Conservation (phyloP, 352 stramenopile genomes). For the Globisporangium spinosum region DNA sequence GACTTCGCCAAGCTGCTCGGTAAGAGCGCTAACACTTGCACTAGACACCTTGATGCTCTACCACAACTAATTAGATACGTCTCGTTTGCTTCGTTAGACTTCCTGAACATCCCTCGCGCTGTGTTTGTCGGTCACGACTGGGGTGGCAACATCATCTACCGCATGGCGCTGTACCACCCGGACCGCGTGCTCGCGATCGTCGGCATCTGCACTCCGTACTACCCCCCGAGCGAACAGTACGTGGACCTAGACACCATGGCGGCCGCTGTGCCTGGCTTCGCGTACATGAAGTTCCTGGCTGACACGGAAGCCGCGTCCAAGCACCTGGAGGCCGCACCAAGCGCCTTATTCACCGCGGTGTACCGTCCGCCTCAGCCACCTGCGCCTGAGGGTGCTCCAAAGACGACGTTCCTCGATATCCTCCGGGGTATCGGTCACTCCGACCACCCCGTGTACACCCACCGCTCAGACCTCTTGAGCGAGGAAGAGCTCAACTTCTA, state of each 20-base stretch:
- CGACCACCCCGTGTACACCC: conserved; percentile 30
- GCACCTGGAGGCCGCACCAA: conserved; percentile 30
- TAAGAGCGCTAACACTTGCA: conserved; percentile 6
- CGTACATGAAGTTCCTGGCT: conserved; percentile 38
- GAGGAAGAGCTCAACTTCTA: conserved; percentile 50
- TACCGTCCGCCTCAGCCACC: conserved; percentile 29
- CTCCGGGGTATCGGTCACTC: conserved; percentile 23
- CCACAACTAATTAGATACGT: background rate
- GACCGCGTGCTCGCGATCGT: conserved; percentile 46
- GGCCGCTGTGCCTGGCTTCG: conserved; percentile 30
- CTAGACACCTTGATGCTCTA: background rate
- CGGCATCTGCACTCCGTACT: conserved; percentile 57
- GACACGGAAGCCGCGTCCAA: conserved; percentile 30
- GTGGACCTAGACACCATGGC: conserved; percentile 31
- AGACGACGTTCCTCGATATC: conserved; percentile 25
- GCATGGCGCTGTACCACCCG: conserved; percentile 54
- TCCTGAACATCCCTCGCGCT: conserved; percentile 41
- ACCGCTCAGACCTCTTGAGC: conserved; percentile 35
- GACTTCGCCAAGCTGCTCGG: conserved; percentile 40
- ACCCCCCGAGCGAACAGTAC: conserved; percentile 31
- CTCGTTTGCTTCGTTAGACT: conserved; percentile 21
- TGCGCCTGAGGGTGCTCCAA: conserved; percentile 10
- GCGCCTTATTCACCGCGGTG: conserved; percentile 32
- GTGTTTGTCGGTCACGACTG: conserved; percentile 62
- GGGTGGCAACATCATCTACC: conserved; percentile 48